Evolutionary conservation across 2,329 filamentous ascomycete species (phyloP), one percentile per base, ranked within the genome.

Genomic region (Ceratocystis albifundus): DNA sequence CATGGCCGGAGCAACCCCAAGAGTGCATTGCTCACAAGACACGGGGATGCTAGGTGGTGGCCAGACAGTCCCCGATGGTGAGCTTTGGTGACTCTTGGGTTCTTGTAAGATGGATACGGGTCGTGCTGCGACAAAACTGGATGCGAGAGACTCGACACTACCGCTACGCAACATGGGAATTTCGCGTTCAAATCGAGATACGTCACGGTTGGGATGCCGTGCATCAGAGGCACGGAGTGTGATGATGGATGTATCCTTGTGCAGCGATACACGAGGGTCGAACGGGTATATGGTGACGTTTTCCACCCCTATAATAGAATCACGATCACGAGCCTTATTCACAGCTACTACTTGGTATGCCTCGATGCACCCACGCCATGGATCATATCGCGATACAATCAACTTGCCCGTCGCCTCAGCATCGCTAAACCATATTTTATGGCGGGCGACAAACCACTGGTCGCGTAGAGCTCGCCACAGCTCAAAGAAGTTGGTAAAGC

Each of bases 361-460:
- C 75, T 94, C 89, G 66, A 96, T 96, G 70, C 85, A 86, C 17
- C 87, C 88, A 55, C 84, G 80, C 3, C 82, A 77, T 59, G 85
- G 82, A 72, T 96, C 85, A 72, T 91, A 96, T 12, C 88, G 85
- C n/a, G 82, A 81, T 48, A 96, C 72, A 30, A 96, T 80, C 53
- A 96, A 75, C 72, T 88, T 88, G 0, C 92, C 92, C 1, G 82
- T 86, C 61, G 90, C 80, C 36, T 86, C 82, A 1, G 79, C 81
- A 74, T 96, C 90, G 68, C 85, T 83, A 72, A 96, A 93, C 92
- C 92, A 96, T 69, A 96, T 79, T 74, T 89, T 92, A 73, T 89
- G 80, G 64, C 83, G 84, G 0, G 89, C 80, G 0, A 96, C 79
- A 72, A 96, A 96, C 92, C 92, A 96, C 71, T 87, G 84, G 0